Base-by-base conservation (phyloP, 1,139 yeast genomes). In the Kodamaea sp. region DNA sequence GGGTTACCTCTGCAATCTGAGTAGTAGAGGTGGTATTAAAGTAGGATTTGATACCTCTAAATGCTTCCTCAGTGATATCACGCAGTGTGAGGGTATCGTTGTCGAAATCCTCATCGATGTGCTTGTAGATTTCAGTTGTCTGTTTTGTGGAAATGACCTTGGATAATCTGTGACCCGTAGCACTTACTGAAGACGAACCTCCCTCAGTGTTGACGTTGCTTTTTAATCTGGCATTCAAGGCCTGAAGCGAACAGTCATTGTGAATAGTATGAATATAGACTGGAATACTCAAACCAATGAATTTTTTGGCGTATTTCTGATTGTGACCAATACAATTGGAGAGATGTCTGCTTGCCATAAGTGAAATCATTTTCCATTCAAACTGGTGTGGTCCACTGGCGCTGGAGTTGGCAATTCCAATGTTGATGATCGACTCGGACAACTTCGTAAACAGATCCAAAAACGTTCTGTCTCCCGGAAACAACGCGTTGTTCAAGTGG, bases 381-480 rank as follows among this genome's bases (percentile, higher is more conserved):
- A 61, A 48, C 27, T 50, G 52, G 46, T 68, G 70, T 10, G 78
- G 71, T 42, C 57, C 48, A 43, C 37, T 9, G 27, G 39, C 23
- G 15, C 14, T 24, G 32, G 50, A 46, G 19, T 46, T 44, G 8
- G 44, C 40, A 9, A 47, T 45, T 11, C 63, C 65, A 25, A 57
- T 52, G 14, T 54, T 48, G 15, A 76, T 56, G 37, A 76, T 59
- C 8, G 45, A 43, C 20, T 62, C 61, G 9, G 71, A 56, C 26
- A 83, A 63, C 6, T 48, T 46, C 22, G 70, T 58, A 48, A 85
- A 76, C 24, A 65, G 53, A 41, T 67, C 64, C 9, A 83, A 75
- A 48, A 85, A 83, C 13, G 59, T 70, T 24, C 76, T 63, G 57
- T 87, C 92, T 24, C 95, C 95, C 12, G 81, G 70, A 48, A 87